Conservation (phyloP, 805 yeast species). For the Wickerhamomyces sydowiorum region DNA sequence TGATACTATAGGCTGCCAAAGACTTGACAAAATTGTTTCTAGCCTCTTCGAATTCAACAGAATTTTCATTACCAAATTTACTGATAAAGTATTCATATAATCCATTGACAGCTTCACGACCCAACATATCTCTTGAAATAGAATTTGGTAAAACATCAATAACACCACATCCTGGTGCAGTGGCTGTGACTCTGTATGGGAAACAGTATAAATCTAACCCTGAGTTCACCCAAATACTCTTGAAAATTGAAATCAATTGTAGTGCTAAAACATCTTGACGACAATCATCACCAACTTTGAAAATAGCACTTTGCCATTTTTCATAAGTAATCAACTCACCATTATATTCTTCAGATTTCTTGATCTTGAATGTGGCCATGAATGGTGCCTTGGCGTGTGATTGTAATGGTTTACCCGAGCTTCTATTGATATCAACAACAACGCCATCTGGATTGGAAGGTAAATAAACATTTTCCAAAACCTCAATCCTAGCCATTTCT, state of each 20-base stretch:
- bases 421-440: constrained; percentile 87
- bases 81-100: constrained; percentile 86
- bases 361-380: constrained; percentile 90
- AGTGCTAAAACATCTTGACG: constrained; percentile 94
- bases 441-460: constrained; percentile 97
- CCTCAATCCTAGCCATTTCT: constrained; percentile 76
- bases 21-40: constrained; percentile 91
- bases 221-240: constrained; percentile 81
- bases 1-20: constrained; percentile 88
- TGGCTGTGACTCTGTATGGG: constrained; percentile 95
- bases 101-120: constrained; percentile 98
- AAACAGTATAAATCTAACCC: constrained; percentile 89
- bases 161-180: constrained; percentile 99
- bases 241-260: constrained; percentile 85
- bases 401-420: constrained; percentile 90
- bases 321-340: constrained; percentile 45
- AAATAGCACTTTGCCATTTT: constrained; percentile 90
- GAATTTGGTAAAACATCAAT: constrained; percentile 96
- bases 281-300: constrained; percentile 99
- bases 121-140: constrained; percentile 95
- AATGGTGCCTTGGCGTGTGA: constrained; percentile 99
- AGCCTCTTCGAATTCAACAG: constrained; percentile 86
- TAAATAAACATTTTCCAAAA: constrained; percentile 79
- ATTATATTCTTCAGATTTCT: constrained; percentile 42
- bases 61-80: constrained; percentile 91